phyloP scores from a whole-genome alignment of 2,329 filamentous ascomycete species.

The Cladosporium sp. region DNA sequence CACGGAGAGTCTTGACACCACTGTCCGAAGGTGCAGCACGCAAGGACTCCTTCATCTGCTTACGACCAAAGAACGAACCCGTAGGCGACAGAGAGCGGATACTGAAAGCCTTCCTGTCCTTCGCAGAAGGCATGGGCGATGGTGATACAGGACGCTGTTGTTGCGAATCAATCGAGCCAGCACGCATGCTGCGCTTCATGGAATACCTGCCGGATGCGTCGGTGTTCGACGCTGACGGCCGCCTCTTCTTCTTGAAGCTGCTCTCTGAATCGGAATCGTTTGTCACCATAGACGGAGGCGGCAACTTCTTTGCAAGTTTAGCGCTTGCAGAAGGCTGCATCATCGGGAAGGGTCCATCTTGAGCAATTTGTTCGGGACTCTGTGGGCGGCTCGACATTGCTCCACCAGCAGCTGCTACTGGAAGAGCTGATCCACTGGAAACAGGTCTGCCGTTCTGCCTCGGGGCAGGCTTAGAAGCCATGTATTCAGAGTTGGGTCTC shows the following conservation, averaged over 20 bases:
- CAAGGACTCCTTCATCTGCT: constrained; percentile 18
- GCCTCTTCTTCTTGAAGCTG: constrained; percentile 68
- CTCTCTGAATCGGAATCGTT: constrained; percentile 53
- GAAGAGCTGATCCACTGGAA: constrained; percentile 9
- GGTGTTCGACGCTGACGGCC: constrained; percentile 21
- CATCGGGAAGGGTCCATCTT: background rate
- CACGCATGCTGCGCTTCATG: constrained; percentile 73
- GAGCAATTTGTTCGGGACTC: constrained; percentile 9
- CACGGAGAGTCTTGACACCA: constrained; percentile 16
- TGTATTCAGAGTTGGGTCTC: constrained; percentile 7
- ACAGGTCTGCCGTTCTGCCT: constrained; percentile 32
- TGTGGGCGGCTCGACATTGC: constrained; percentile 5
- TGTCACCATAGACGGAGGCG: constrained; percentile 16
- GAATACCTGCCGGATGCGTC: constrained; percentile 48
- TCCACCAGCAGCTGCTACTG: constrained; percentile 14
- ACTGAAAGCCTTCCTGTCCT: constrained; percentile 45
- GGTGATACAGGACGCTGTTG: constrained; percentile 41
- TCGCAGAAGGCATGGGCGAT: constrained; percentile 24
- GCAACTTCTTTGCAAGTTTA: constrained; percentile 24
- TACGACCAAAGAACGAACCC: constrained; percentile 47
- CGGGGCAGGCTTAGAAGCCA: constrained; percentile 23
- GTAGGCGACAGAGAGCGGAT: constrained; percentile 67
- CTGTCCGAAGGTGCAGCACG: constrained; percentile 14
- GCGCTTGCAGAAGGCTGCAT: constrained; percentile 17
- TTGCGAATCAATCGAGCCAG: constrained; percentile 34